Conservation (phyloP, 1,284 basidiomycete species). For the Trametes hirsuta region DNA sequence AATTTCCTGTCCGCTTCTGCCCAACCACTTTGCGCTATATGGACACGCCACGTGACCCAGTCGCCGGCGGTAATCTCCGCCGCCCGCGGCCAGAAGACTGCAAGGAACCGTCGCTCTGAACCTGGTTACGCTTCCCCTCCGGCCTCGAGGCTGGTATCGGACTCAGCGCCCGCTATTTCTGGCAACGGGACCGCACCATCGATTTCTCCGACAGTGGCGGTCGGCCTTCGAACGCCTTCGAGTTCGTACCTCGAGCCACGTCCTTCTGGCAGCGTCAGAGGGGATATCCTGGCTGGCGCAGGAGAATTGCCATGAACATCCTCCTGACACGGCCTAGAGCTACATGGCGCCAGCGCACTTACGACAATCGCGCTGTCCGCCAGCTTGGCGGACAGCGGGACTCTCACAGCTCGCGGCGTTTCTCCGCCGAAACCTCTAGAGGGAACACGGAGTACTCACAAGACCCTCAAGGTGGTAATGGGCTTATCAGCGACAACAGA, state of each 20-base stretch:
- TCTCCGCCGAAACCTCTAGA: too few relatives aligned
- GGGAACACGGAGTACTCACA: too few relatives aligned
- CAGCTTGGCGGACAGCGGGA: background rate
- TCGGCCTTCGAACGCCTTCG: background rate
- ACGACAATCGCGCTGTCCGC: too few relatives aligned
- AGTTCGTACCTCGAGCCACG: background rate
- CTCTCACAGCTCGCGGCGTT: background rate
- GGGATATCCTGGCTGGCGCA: too few relatives aligned
- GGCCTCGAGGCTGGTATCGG: conserved; percentile 12
- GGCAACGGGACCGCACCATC: background rate
- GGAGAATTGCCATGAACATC: too few relatives aligned
- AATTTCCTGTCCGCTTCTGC: background rate
- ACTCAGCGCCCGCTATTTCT: conserved; percentile 3
- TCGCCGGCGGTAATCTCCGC: conserved; percentile 17
- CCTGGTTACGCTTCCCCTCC: background rate
- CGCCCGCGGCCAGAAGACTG: conserved; percentile 6
- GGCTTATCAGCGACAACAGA: too few relatives aligned
- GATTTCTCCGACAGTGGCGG: conserved; percentile 3
- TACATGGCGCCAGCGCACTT: too few relatives aligned
- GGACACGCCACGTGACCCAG: conserved; percentile 21
- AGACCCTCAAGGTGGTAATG: background rate
- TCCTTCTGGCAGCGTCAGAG: background rate
- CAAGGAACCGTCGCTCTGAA: background rate
- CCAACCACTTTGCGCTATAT: conserved; percentile 11
- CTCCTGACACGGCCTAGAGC: too few relatives aligned